Conservation (phyloP, 129 eudicot genomes). For the carrot (Daucus carota) region DNA sequence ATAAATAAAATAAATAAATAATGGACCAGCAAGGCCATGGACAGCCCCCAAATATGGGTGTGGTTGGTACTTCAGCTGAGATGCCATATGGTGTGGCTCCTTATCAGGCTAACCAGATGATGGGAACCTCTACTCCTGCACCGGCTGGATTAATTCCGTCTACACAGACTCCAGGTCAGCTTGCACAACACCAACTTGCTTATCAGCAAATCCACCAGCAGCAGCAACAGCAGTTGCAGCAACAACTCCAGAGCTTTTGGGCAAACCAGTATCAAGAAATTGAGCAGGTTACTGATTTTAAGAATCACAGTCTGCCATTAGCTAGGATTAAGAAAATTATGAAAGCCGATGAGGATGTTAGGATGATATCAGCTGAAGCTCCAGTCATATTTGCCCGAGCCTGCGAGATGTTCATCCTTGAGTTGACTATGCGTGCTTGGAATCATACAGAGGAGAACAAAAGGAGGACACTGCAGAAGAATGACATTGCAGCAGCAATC, state of each 20-base stretch:
- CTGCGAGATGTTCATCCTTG: conserved; percentile 91
- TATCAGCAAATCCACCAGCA: conserved; percentile 93
- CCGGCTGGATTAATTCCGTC: conserved; percentile 55
- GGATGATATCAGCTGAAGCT: conserved; percentile 97
- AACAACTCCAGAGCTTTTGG: conserved; percentile 83
- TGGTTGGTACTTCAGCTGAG: conserved; percentile 45
- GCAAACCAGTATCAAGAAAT: conserved; percentile 75
- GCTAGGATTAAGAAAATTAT: conserved; percentile 92
- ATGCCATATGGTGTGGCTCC: conserved; percentile 45
- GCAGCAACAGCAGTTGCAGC: conserved; percentile 79
- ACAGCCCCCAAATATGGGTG: conserved; percentile 48
- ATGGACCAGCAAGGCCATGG: conserved; percentile 97
- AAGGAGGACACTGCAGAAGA: conserved; percentile 86
- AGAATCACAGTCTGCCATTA: conserved; percentile 82
- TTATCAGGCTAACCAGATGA: conserved; percentile 77
- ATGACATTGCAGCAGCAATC: conserved; percentile 92
- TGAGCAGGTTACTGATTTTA: conserved; percentile 79
- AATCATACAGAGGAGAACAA: conserved; percentile 94
- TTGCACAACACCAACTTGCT: conserved; percentile 83
- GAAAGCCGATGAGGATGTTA: conserved; percentile 93
- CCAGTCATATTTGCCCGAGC: conserved; percentile 92
- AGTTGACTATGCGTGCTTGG: conserved; percentile 81
- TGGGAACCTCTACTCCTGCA: conserved; percentile 45
- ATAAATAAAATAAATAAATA: background rate
- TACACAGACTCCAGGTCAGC: conserved; percentile 64